Evolutionary conservation across 352 stramenopile species (phyloP).

Genomic region (Sclerospora graminicola): DNA sequence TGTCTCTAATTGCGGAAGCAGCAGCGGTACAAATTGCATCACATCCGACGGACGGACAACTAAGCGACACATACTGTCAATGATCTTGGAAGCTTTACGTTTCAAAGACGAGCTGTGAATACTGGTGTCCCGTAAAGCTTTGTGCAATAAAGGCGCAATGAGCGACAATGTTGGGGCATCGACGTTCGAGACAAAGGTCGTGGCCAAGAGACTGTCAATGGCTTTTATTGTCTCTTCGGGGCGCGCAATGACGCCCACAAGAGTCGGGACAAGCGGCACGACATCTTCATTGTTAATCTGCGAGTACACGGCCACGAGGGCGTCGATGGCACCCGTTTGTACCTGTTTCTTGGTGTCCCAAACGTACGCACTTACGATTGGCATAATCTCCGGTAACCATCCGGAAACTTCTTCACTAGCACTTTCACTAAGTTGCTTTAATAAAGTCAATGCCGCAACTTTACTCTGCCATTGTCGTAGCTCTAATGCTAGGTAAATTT

Average conservation of each 20-base stretch:
- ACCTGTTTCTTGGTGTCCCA: conserved; percentile 94
- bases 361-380: conserved; percentile 78
- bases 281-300: conserved; percentile 90
- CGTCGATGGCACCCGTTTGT: conserved; percentile 58
- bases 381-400: conserved; percentile 87
- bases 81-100: conserved; percentile 86
- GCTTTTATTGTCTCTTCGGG: conserved; percentile 86
- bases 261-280: conserved; percentile 74
- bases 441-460: conserved; percentile 62
- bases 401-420: conserved; percentile 61
- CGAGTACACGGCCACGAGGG: conserved; percentile 76
- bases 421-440: conserved; percentile 61
- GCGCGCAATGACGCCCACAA: conserved; percentile 89
- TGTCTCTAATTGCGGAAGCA: conserved; percentile 88
- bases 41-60: conserved; percentile 83
- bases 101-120: conserved; percentile 89
- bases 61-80: conserved; percentile 90
- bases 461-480: conserved; percentile 86
- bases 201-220: conserved; percentile 85
- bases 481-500: conserved; percentile 49
- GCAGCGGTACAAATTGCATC: conserved; percentile 86
- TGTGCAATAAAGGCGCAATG: conserved; percentile 85
- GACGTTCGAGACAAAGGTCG: conserved; percentile 88
- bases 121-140: conserved; percentile 86
- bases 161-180: conserved; percentile 86